Base-by-base conservation (phyloP, 164 flowering plant species). In the Stephania japonica region DNA sequence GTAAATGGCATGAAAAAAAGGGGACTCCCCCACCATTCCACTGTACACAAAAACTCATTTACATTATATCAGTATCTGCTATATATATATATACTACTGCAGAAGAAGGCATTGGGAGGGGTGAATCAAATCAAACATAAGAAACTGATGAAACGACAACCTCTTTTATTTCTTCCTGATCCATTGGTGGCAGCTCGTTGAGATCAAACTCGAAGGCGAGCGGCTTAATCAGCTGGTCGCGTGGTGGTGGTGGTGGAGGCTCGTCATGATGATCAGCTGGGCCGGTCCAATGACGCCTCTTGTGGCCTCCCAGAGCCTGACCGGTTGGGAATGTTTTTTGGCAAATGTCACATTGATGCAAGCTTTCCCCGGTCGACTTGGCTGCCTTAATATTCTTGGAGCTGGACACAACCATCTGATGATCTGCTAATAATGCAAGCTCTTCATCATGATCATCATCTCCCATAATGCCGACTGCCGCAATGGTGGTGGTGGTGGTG, bases 281-380 rank as follows among this genome's bases (percentile, higher is more conserved):
- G 27, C 75, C 72, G 13, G 41, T 42, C 74, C 80, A 78, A 53
- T 80, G 83, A 25, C 82, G 70, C 74, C 85, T 82, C 77, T 72
- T 73, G 74, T 83, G 87, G 6, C 84, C 85, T 1, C 86, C 87
- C 5, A 81, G 82, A 16, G 86, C 85, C 72, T 80, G 85, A 21
- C 87, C 86, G 0, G 83, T 78, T 14, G 80, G 75, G 56, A 81
- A 86, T 6, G 64, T 67, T 73, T 79, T 82, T 62, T 50, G n/a
- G 73, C 90, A 85, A 9, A 78, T 75, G 63, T 70, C 70, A 78
- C 85, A 83, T 14, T 69, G 75, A 53, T 83, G 82, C 21, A 21
- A 19, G 3, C 11, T 5, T 16, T 69, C 42, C 41, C 14, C 70
- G 2, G 32, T 32, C 38, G 38, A 32, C 38, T 0, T 32, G 38